Conservation (phyloP, 306 rosid genomes). For the Cicer chorassanicum region DNA sequence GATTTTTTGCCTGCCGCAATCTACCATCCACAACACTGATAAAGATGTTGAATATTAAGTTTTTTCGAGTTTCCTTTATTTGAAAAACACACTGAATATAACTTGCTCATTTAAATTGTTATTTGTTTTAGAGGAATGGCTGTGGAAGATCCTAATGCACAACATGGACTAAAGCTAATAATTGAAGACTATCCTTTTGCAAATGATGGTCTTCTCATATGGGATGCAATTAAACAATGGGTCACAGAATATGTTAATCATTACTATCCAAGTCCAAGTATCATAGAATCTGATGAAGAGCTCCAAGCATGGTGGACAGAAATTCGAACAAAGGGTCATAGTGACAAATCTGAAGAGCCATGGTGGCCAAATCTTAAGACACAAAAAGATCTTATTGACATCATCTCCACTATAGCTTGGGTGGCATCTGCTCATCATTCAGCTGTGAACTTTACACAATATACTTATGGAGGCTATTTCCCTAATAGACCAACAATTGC, state of each 20-base stretch:
- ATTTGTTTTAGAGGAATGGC: slow-evolving; percentile 52
- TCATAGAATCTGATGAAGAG: slow-evolving; percentile 48
- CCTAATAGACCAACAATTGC: slow-evolving; percentile 54
- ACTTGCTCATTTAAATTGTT: background rate
- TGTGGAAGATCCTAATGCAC: slow-evolving; percentile 43
- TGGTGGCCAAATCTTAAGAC: slow-evolving; percentile 60
- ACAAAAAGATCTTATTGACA: slow-evolving; percentile 43
- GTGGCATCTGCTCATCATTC: slow-evolving; percentile 57
- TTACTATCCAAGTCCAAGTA: slow-evolving; percentile 47
- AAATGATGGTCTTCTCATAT: slow-evolving; percentile 57
- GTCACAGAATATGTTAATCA: slow-evolving; percentile 51
- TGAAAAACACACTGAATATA: background rate
- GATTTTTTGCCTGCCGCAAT: too few species aligned
- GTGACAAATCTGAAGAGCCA: slow-evolving; percentile 53
- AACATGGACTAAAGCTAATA: slow-evolving; percentile 54
- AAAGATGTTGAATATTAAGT: background rate
- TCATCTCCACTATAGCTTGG: slow-evolving; percentile 52
- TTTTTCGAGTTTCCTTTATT: background rate
- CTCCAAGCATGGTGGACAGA: slow-evolving; percentile 65
- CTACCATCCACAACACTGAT: too few species aligned
- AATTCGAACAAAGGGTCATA: slow-evolving; percentile 50
- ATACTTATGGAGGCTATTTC: slow-evolving; percentile 49
- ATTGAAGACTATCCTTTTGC: slow-evolving; percentile 61
- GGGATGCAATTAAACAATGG: slow-evolving; percentile 56
- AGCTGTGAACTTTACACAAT: slow-evolving; percentile 52